Conservation (phyloP, 2,329 filamentous ascomycete species). For the Pseudogymnoascus destructans region DNA sequence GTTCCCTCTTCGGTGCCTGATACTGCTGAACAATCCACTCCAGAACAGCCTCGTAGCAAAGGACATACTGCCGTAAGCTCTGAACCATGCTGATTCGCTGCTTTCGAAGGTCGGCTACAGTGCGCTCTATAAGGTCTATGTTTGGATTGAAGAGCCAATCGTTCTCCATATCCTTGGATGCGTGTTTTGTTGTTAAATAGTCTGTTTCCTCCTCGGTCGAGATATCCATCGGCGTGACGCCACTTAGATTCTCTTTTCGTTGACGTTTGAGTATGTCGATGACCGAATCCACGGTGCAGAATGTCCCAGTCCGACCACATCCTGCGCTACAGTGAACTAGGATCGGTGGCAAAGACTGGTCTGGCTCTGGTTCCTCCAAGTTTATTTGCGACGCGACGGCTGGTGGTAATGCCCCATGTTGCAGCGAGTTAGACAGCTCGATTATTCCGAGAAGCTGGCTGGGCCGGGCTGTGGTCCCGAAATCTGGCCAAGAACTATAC, state of each 20-base stretch:
- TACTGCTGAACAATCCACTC: constrained; percentile 57
- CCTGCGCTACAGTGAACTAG: constrained; percentile 93
- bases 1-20: constrained; percentile 14
- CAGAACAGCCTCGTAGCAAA: constrained; percentile 89
- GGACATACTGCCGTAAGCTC: constrained; percentile 79
- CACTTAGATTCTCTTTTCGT: constrained; percentile 29
- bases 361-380: constrained; percentile 46
- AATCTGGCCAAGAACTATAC: constrained; percentile 94
- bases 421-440: constrained; percentile 73
- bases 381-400: constrained; percentile 30
- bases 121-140: constrained; percentile 69
- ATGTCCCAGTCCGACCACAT: constrained; percentile 89
- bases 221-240: constrained; percentile 32
- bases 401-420: constrained; percentile 32
- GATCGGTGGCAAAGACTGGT: constrained; percentile 49
- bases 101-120: constrained; percentile 78
- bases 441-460: constrained; percentile 76
- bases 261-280: constrained; percentile 96
- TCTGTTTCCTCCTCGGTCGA: constrained; percentile 19
- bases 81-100: constrained; percentile 96
- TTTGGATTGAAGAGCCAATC: constrained; percentile 58
- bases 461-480: constrained; percentile 82
- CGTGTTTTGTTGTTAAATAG: constrained; percentile 18
- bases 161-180: constrained; percentile 29
- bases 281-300: constrained; percentile 91